Evolutionary conservation across 352 stramenopile species (phyloP), one percentile per base, ranked within the genome.

Genomic region (Aphanomyces invadans): DNA sequence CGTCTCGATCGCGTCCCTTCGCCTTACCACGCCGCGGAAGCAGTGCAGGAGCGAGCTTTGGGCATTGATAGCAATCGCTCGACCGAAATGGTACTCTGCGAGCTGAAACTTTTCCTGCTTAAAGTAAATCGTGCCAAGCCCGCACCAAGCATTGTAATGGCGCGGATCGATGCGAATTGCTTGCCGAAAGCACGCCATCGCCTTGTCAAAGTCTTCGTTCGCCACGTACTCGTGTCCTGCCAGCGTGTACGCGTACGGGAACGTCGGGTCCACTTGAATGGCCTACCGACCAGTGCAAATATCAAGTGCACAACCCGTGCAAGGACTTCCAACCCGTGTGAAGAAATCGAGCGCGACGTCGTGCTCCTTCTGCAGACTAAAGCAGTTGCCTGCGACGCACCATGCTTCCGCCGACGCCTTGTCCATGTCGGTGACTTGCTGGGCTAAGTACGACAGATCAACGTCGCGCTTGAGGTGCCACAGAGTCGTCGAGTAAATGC

Each of bases 401-500:
- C 96, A 99, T 7, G 93, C 89, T 68, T 98, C 90, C 4, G 93
- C 88, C 21, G 88, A 92, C 53, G 95, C 73, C 42, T 92, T 89
- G 79, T 99, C 95, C 44, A 97, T 97, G 32, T 97, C 91, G 2
- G 84, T 93, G 33, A 87, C 88, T 70, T 95, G 80, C 69, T 98
- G 95, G 2, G 96, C 95, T 61, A 99, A 70, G 72, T 98, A 96
- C n/a, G 90, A 97, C 23, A 99, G 73, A 68, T 98, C 95, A 19
- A 98, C 95, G 74, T 99, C 95, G 60, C 97, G 95, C 76, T 98
- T 98, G 23, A 98, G 71, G 73, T 99, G 95, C 94, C 95, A 99
- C 26, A 98, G 77, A 7, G 93, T 93, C 3, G 96, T 98, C 17
- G 90, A 98, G 62, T 98, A 93, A 51, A 98, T 65, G 55, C 98